A percentile compares a stretch with the other conserved stretches of the same genome.
phyloP scores from a whole-genome alignment of 163 green algal species.

The Volvox carteri region DNA sequence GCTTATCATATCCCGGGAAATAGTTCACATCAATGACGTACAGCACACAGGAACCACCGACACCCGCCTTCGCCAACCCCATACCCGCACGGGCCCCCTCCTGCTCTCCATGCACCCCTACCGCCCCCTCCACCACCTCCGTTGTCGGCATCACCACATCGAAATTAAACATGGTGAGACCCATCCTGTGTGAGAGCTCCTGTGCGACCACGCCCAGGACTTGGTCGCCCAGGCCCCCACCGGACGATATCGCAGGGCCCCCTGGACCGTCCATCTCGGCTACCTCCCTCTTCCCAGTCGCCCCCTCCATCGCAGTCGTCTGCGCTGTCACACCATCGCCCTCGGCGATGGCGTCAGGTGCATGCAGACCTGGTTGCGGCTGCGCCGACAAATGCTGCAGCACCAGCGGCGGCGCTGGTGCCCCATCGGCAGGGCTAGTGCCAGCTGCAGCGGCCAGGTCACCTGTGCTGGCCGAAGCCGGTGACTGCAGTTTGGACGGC shows the following conservation, averaged over 20 bases:
- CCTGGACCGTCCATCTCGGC: neutral
- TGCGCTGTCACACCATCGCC: no score
- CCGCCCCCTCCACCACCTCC: neutral
- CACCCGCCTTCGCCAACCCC: neutral
- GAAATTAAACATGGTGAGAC: constrained; percentile 62
- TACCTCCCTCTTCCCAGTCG: no score
- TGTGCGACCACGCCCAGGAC: constrained; percentile 20
- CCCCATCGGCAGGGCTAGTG: neutral
- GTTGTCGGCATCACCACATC: constrained; percentile 46
- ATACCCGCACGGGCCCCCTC: neutral
- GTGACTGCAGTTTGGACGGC: no score
- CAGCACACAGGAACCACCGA: neutral
- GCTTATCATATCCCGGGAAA: constrained; percentile 62
- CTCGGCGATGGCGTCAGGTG: neutral
- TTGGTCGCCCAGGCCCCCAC: neutral
- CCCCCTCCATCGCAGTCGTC: no score
- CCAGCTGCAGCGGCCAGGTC: neutral
- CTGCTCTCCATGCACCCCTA: neutral
- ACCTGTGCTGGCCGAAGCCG: neutral
- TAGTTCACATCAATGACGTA: constrained; percentile 63
- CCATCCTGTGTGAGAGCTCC: constrained; percentile 42
- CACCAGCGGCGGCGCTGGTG: neutral
- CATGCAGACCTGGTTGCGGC: no score
- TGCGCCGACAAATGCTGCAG: constrained; percentile 18
- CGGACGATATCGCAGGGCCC: no score